Base-by-base conservation (phyloP, 306 rosid species). In the Rubus idaeus region DNA sequence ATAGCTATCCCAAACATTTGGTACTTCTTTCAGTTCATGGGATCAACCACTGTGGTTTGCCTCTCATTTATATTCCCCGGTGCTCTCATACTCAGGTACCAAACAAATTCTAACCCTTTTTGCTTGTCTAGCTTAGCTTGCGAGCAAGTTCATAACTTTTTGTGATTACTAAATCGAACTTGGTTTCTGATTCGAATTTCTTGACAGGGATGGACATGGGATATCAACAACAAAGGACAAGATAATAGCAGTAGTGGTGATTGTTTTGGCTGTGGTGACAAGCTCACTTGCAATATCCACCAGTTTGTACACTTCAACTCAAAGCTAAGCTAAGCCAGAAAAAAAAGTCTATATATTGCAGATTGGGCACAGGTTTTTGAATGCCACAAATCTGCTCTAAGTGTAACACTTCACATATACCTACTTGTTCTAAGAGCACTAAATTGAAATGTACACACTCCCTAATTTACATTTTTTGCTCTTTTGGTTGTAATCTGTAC, bases 11-110 rank as follows among this genome's bases (percentile, higher is more conserved):
- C 94, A 47, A 77, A 82, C 73, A 85, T 86, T 0, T 84, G 94
- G 91, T 82, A 79, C 45, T 80, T 90, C 57, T 88, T 90, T 74
- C 91, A 90, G 82, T 81, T 90, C 60, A 70, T 88, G 89, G 89
- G 90, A 55, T 88, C 91, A 44, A 90, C 91, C 8, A 90, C 95
- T 66, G 14, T 84, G 42, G 90, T 81, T 70, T 81, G 68, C 81
- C 69, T 79, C 78, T 75, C 90, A 4, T 90, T 88, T 77, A 71
- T 88, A 37, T 79, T 90, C 83, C 95, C 95, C 18, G 86, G 88
- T 2, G 81, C 86, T 8, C 72, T 87, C 20, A 74, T 79, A 83
- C 79, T 88, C 70, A 86, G 91, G 91, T 90, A 81, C 64, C 4
- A 5, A 45, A n/a, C 39, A 0, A 2, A 18, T 2, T 41, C 14